Evolutionary conservation across 1,139 yeast species (phyloP).

Genomic region (Hemisphaericaspora xylofermentans): DNA sequence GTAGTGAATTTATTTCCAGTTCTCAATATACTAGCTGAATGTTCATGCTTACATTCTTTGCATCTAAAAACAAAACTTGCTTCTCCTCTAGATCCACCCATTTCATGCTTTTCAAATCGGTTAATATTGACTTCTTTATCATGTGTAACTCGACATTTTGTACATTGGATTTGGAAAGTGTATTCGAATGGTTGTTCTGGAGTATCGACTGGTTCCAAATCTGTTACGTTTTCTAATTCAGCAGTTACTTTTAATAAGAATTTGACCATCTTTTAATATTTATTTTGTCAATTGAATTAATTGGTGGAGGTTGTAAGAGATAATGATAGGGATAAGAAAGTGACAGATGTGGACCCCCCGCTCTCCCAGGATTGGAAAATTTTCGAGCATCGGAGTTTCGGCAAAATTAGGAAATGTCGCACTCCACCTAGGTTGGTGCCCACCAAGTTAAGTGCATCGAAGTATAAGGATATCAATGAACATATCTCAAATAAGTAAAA

Average conservation of each 20-base stretch:
- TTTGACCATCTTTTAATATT: conserved; percentile 31
- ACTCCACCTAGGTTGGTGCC: too few species aligned
- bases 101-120: conserved; percentile 57
- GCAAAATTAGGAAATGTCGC: too few species aligned
- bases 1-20: conserved; percentile 30
- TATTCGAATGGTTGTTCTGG: conserved; percentile 67
- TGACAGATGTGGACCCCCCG: too few species aligned
- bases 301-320: not conserved
- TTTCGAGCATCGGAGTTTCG: too few species aligned
- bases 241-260: conserved; percentile 55
- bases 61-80: conserved; percentile 85
- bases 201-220: conserved; percentile 62
- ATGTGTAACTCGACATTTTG: conserved; percentile 76
- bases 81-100: conserved; percentile 74
- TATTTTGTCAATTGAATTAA: not conserved
- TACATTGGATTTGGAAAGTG: conserved; percentile 71
- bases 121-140: conserved; percentile 74
- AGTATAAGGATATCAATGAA: too few species aligned
- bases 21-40: conserved; percentile 36
- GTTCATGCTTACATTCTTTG: conserved; percentile 54
- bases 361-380: too few species aligned
- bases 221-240: conserved; percentile 61
- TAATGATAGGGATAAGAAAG: not conserved
- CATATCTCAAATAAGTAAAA: too few species aligned
- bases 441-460: too few species aligned